Percentiles rank a stretch among this genome's conserved stretches.
Evolutionary conservation across 192 early-diverging fungal species (phyloP).

Genomic region (Cladochytrium replicatum): DNA sequence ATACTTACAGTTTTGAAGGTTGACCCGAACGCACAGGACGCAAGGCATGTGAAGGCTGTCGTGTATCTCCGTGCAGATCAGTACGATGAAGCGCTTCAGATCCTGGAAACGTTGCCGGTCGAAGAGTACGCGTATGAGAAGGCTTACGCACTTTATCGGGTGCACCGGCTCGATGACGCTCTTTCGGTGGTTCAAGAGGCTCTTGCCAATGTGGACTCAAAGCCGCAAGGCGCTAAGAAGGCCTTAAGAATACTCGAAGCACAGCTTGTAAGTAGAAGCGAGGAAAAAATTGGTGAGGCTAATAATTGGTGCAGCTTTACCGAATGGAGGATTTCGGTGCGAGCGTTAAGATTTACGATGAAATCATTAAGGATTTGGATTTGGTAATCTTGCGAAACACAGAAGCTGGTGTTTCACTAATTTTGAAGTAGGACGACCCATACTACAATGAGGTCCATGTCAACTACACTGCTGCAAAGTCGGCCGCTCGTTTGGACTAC

Average conservation of each 20-base stretch:
- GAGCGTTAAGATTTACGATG: constrained; percentile 29
- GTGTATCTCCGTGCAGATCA: constrained; percentile 47
- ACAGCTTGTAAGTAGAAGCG: constrained; percentile 45
- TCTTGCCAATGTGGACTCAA: constrained; percentile 14
- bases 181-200: constrained; percentile 27
- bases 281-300: constrained; percentile 1
- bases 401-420: too few species aligned
- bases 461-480: constrained; percentile 42
- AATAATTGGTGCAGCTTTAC: constrained; percentile 25
- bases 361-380: constrained; percentile 31
- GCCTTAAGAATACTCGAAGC: constrained; percentile 49
- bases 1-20: too few species aligned
- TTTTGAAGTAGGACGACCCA: constrained; percentile 25
- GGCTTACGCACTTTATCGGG: constrained; percentile 58
- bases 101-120: constrained; percentile 15
- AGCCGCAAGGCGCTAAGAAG: constrained; percentile 19
- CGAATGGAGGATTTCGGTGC: constrained; percentile 44
- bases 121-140: constrained; percentile 41
- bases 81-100: constrained; percentile 40
- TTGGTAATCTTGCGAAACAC: too few species aligned
- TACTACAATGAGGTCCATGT: constrained; percentile 39
- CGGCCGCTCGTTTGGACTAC: constrained; percentile 33
- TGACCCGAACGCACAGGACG: too few species aligned
- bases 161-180: constrained; percentile 42
- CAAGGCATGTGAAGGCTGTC: too few species aligned